These are phyloP conservation scores for Hyaloscypha variabilis DNA, from an alignment of 495 filamentous ascomycete genomes.

Conservation along the genomic window DNA sequence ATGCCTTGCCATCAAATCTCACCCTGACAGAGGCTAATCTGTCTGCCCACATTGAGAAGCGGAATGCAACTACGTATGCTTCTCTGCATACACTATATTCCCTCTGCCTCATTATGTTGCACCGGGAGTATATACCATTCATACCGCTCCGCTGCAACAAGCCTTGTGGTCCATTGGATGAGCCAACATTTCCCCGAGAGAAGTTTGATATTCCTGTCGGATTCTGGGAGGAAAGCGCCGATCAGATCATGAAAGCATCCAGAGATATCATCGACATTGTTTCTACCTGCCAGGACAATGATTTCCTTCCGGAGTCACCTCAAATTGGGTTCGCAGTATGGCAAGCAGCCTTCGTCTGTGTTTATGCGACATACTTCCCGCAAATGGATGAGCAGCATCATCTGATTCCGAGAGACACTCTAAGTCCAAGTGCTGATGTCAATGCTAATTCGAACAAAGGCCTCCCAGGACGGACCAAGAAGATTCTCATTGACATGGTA, in stretches of 20 bases:
- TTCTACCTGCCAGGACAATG: conserved; percentile 71
- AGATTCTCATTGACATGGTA: conserved; percentile 60
- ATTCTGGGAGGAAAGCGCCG: conserved; percentile 78
- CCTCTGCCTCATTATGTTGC: conserved; percentile 76
- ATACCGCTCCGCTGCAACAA: conserved; percentile 70
- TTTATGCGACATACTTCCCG: conserved; percentile 76
- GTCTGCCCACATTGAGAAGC: conserved; percentile 78
- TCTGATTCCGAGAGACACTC: conserved; percentile 45
- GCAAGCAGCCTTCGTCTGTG: conserved; percentile 69
- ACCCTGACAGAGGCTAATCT: conserved; percentile 75
- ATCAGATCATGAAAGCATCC: conserved; percentile 72
- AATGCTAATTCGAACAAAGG: conserved; percentile 27
- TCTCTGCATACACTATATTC: conserved; percentile 79
- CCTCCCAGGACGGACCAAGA: conserved; percentile 42
- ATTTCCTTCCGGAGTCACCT: conserved; percentile 74
- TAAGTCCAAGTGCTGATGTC: conserved; percentile 22
- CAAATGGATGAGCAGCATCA: conserved; percentile 74
- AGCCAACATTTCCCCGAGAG: conserved; percentile 62
- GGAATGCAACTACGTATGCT: conserved; percentile 73
- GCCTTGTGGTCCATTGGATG: conserved; percentile 74
- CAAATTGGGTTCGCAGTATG: conserved; percentile 81
- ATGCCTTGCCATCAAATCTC: conserved; percentile 67
- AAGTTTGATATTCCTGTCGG: conserved; percentile 51
- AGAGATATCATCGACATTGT: conserved; percentile 77
- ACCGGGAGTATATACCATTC: conserved; percentile 83